A percentile compares a stretch with the other conserved stretches of the same genome.
These are phyloP conservation scores for Nephromyces sp. DNA, from an alignment of 169 alveolate genomes.

Conservation along the genomic window DNA sequence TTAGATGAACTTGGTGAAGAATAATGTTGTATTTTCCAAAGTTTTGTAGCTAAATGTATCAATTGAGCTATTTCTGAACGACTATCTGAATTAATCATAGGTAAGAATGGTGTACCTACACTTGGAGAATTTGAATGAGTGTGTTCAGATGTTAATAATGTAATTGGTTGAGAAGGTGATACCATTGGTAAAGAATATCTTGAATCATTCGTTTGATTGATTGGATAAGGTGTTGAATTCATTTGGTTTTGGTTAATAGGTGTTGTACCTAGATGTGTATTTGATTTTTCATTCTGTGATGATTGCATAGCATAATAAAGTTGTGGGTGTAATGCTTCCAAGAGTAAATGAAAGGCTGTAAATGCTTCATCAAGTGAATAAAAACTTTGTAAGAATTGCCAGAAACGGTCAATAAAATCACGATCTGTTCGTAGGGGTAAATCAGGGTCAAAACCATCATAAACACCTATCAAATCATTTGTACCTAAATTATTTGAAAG, in stretches of 20 bases:
- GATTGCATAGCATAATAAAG: background rate
- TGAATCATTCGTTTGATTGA: too few species aligned
- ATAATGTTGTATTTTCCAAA: background rate
- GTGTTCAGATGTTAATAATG: too few species aligned
- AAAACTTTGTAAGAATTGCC: background rate
- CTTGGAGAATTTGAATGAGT: too few species aligned
- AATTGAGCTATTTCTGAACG: background rate
- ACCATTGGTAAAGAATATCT: too few species aligned
- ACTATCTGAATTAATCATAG: background rate
- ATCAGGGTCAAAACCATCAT: too few species aligned
- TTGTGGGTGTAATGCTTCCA: background rate
- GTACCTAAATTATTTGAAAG: too few species aligned
- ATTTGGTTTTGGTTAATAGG: too few species aligned
- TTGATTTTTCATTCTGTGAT: background rate
- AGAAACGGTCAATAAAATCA: background rate
- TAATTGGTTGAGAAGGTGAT: too few species aligned
- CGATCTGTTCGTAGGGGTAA: background rate
- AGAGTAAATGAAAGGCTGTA: background rate
- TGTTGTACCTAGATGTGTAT: background rate
- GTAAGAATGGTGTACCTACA: background rate
- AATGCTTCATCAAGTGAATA: background rate
- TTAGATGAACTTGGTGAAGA: background rate
- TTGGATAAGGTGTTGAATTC: too few species aligned
- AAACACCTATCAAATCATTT: too few species aligned
- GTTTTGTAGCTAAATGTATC: background rate